phyloP scores from a whole-genome alignment of 108 stramenopile genomes.

The Nannochloropsis salina region DNA sequence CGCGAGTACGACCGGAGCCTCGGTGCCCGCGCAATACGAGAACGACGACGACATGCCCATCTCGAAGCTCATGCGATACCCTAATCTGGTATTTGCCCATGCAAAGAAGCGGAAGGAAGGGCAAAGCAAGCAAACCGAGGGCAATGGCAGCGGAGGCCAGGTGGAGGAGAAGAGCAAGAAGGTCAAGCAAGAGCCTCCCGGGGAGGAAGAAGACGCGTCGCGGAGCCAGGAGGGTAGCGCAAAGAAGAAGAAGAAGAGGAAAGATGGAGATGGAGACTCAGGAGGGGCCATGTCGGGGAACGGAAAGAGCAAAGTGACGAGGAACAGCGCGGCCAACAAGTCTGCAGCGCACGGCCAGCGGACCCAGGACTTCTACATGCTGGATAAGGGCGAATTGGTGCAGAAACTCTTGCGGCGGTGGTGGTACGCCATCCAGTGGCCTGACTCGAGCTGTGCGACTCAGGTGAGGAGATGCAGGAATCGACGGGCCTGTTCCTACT shows the following conservation, averaged over 20 bases:
- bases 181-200: background rate
- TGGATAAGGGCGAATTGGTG: constrained; percentile 74
- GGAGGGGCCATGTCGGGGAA: background rate
- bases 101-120: constrained; percentile 3
- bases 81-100: background rate
- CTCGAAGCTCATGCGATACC: background rate
- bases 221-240: background rate
- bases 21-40: background rate
- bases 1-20: background rate
- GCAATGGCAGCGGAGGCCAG: background rate
- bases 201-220: background rate
- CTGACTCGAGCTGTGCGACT: background rate
- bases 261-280: background rate
- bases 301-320: background rate
- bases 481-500: background rate
- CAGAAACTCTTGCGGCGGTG: constrained; percentile 78
- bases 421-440: constrained; percentile 93
- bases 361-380: constrained; percentile 40
- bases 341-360: constrained; percentile 3
- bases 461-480: background rate
- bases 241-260: background rate
- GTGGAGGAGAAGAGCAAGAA: background rate
- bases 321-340: background rate
- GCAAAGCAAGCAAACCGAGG: background rate
- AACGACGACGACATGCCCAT: background rate